Evolutionary conservation across 1,284 basidiomycete species (phyloP).

Genomic region (Puccinia horiana): DNA sequence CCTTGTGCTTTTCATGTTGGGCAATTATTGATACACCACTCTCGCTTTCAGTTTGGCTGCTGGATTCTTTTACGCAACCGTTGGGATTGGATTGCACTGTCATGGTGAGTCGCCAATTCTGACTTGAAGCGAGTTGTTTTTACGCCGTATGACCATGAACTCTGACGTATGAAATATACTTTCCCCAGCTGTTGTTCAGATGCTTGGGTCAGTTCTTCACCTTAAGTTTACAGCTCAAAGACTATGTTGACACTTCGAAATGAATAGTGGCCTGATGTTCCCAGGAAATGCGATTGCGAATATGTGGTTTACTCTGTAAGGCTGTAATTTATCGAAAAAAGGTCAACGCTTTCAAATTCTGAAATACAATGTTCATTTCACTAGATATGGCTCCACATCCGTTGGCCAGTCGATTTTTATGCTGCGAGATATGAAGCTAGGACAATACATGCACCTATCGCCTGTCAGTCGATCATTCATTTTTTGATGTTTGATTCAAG

Average conservation of each 20-base stretch:
- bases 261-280: slow-evolving; percentile 39
- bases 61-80: slow-evolving; percentile 39
- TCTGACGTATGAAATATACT: not conserved
- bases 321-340: not conserved
- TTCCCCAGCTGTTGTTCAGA: slow-evolving; percentile 42
- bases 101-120: slow-evolving; percentile 24
- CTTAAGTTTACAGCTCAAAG: not conserved
- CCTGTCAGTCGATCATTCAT: not conserved
- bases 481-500: not conserved
- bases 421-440: slow-evolving; percentile 38
- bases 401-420: slow-evolving; percentile 31
- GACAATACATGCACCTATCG: slow-evolving; percentile 43
- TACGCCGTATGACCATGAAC: not conserved
- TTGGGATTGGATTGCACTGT: slow-evolving; percentile 38
- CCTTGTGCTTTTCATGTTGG: not conserved
- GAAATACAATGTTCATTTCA: not conserved
- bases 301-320: slow-evolving; percentile 46
- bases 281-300: slow-evolving; percentile 46
- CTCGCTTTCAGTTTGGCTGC: slow-evolving; percentile 34
- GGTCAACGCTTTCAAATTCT: not conserved
- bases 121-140: not conserved
- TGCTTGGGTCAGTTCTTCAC: slow-evolving; percentile 30
- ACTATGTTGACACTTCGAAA: not conserved
- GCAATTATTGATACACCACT: not conserved
- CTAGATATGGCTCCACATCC: slow-evolving; percentile 27